Evolutionary conservation across 2,329 filamentous ascomycete species (phyloP), one percentile per base, ranked within the genome.

Genomic region (Fusarium begoniae): DNA sequence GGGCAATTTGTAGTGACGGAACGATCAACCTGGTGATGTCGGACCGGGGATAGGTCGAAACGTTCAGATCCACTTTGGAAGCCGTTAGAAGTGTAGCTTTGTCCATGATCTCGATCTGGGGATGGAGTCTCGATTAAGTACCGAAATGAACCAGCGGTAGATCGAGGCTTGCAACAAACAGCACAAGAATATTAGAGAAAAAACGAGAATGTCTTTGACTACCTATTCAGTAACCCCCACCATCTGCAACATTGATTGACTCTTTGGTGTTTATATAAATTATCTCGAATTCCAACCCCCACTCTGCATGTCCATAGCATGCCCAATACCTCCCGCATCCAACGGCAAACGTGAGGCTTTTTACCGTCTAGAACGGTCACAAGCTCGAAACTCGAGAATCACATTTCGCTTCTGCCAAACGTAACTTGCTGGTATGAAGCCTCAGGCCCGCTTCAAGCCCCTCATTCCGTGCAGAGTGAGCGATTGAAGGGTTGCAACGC

Each of bases 11-110:
- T 44, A 85, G 65, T 37, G 80, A 75, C n/a, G 83, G 82, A 22
- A 74, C 74, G 30, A 85, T 76, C 40, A 79, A 75, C 38, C 78
- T 79, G 63, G 81, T 73, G 54, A 83, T 59, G 44, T 80, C 76
- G 24, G 80, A 81, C 66, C 78, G 79, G 66, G 79, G 79, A 53
- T 77, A 73, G 53, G 78, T 69, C 41, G 77, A 74, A 32, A 77
- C 77, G 14, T 71, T 70, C 7, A 81, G 79, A 73, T 83, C 80
- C 77, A 81, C 80, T 51, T 74, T 81, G 54, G 83, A 81, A 70
- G 82, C 79, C 48, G 83, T 81, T 63, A 85, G 80, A 73, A 85
- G 78, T 58, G 78, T 79, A 68, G 82, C 78, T 68, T 83, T 81
- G 72, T 82, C 81, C 82, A 83, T 75, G 51, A 66, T 81, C 69